Evolutionary conservation across 257 asterid species (phyloP), one percentile per base, ranked within the genome.

Genomic region (Penstemon newberryi): DNA sequence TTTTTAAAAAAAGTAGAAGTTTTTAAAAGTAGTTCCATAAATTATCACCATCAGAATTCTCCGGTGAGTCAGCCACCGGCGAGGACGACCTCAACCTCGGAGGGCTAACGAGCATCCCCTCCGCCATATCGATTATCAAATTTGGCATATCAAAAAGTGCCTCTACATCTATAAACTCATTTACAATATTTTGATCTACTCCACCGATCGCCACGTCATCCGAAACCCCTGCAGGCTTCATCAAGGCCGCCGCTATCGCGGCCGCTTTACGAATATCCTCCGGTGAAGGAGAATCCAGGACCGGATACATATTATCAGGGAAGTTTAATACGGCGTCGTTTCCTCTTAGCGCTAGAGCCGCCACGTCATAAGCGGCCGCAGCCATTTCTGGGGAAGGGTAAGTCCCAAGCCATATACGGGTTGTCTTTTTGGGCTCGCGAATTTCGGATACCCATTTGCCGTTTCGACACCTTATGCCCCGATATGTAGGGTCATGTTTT

Each of bases 371-470:
- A 6, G 86, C 86, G 7, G 86, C 82, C 6, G 86, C 86, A 0
- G 86, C 86, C 86, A 79, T 82, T 69, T 82, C 86, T 60, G 86
- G 82, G 6, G 70, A 8, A 10, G 79, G 78, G 62, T 78, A 82
- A 2, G 86, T 82, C 39, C 86, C 86, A 0, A 82, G 75, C 86
- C 86, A 82, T 13, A 82, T 55, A 0, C 86, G 86, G 3, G 67
- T 73, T 0, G 82, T 73, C 58, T 82, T 82, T 19, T 69, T 70
- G 0, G 86, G 86, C 70, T 82, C 86, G 0, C 86, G 86, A 55
- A 82, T 82, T 77, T 82, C 86, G 47, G 86, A 78, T 0, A 78
- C 86, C 86, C 86, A 82, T 51, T 82, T 82, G n/a, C 84, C 86
- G 47, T 82, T 50, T 1, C 86, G 83, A 76, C 84, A 66, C 57